Evolutionary conservation across 2,329 filamentous ascomycete species (phyloP).

Genomic region (Alternaria ethzedia): DNA sequence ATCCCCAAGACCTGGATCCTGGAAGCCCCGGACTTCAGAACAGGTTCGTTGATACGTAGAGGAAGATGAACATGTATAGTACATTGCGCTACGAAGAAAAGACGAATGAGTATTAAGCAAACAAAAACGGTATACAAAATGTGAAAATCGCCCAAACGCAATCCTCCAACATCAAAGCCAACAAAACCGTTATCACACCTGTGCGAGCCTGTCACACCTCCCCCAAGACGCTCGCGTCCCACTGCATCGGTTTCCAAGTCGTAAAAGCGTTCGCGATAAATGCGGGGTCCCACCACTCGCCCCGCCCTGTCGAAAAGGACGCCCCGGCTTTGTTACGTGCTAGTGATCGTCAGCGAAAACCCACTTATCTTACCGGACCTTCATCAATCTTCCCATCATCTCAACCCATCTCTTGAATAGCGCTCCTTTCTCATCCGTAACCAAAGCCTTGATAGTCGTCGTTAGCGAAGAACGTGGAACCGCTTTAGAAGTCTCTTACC

Average conservation of each 20-base stretch:
- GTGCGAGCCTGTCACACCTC: neutral
- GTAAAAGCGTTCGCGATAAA: neutral
- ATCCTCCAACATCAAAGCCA: neutral
- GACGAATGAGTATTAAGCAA: neutral
- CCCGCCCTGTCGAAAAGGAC: constrained; percentile 24
- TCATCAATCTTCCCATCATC: neutral
- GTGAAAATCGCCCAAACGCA: neutral
- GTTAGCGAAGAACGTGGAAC: neutral
- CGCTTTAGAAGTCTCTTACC: neutral
- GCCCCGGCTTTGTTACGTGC: constrained; percentile 13
- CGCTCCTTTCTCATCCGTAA: neutral
- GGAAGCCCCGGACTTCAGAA: neutral
- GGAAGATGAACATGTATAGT: neutral
- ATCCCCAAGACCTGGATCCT: constrained; percentile 2
- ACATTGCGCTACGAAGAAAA: neutral
- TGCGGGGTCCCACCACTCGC: constrained; percentile 19
- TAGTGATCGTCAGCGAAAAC: neutral
- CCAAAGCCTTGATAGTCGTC: neutral
- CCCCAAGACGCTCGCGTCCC: neutral
- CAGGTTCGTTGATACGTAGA: neutral
- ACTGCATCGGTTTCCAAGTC: neutral
- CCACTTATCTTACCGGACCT: neutral
- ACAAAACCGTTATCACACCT: neutral
- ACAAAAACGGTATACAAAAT: neutral
- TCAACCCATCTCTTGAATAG: neutral